These are phyloP conservation scores for Tulasnella sp. DNA, from an alignment of 768 basidiomycete species.

Conservation along the genomic window DNA sequence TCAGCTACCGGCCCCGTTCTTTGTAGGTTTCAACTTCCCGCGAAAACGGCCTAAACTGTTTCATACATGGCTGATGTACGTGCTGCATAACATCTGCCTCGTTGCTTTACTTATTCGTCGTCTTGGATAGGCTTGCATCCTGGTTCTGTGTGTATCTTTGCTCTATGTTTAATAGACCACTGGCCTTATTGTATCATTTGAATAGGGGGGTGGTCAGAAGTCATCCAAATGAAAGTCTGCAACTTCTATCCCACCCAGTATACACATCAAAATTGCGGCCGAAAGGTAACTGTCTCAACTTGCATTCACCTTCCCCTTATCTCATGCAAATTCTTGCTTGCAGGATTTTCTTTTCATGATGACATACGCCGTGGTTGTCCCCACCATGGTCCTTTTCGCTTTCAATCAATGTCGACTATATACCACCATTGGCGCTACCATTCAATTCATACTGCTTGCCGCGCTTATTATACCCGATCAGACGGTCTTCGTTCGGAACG, in stretches of 20 bases:
- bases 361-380: background rate
- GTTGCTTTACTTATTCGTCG: too few species aligned
- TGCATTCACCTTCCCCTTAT: background rate
- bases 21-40: background rate
- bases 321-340: background rate
- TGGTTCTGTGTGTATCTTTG: background rate
- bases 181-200: too few species aligned
- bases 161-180: too few species aligned
- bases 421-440: background rate
- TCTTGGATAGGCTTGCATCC: too few species aligned
- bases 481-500: background rate
- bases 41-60: background rate
- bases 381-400: background rate
- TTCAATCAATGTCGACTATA: background rate
- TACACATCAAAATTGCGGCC: background rate
- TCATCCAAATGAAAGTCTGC: background rate
- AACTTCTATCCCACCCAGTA: background rate
- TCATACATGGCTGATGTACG: background rate
- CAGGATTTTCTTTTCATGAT: constrained; percentile 2
- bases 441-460: background rate
- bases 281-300: background rate
- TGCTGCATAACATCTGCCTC: too few species aligned
- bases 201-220: background rate
- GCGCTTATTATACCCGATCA: background rate
- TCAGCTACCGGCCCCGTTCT: background rate